Evolutionary conservation across 371 early-diverging fungal genomes (phyloP).

Genomic region (Phascolomyces articulosus): DNA sequence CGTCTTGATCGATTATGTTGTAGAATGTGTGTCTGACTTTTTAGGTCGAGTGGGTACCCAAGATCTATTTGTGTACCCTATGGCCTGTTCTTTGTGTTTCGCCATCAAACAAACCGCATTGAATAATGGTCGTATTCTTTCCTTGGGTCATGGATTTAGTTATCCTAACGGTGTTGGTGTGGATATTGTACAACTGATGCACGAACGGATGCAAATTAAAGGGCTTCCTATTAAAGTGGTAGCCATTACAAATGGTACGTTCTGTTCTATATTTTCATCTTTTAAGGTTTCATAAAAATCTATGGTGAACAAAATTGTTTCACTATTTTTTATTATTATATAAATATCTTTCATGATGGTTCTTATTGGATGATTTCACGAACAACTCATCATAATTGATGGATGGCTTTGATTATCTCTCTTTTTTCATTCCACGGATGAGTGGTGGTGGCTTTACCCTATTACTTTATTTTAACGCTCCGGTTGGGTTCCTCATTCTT

Average conservation of each 20-base stretch:
- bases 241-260: conserved; percentile 72
- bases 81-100: conserved; percentile 53
- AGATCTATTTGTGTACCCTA: conserved; percentile 49
- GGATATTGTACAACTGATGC: conserved; percentile 48
- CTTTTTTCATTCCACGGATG: too few relatives aligned
- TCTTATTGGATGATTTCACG: too few relatives aligned
- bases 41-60: conserved; percentile 48
- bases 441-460: too few relatives aligned
- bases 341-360: too few relatives aligned
- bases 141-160: conserved; percentile 42
- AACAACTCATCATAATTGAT: too few relatives aligned
- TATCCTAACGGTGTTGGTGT: conserved; percentile 51
- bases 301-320: too few relatives aligned
- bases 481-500: too few relatives aligned
- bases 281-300: neutral
- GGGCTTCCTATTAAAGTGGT: conserved; percentile 48
- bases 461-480: too few relatives aligned
- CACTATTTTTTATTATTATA: too few relatives aligned
- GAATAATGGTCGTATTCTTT: conserved; percentile 39
- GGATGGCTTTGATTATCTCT: too few relatives aligned
- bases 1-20: conserved; percentile 87
- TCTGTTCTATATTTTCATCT: neutral
- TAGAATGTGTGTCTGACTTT: conserved; percentile 63
- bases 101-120: conserved; percentile 50
- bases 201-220: conserved; percentile 42